phyloP scores from a whole-genome alignment of 1,284 basidiomycete genomes.

The Cryptococcus maquisensis region DNA sequence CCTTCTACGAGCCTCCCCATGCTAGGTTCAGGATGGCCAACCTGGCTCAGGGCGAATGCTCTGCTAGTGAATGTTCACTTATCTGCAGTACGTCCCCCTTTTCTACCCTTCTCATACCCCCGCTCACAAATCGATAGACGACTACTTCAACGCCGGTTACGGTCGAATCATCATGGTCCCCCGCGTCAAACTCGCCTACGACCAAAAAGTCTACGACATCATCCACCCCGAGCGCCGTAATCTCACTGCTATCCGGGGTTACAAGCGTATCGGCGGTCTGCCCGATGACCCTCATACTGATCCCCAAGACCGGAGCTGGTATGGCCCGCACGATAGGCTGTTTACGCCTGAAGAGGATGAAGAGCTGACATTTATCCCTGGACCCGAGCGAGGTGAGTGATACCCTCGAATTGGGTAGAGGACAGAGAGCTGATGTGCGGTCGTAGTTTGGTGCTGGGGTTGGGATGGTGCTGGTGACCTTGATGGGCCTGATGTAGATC shows the following conservation, averaged over 20 bases:
- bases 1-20: slow-evolving; percentile 81
- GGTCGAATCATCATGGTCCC: slow-evolving; percentile 95
- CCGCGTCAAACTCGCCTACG: slow-evolving; percentile 89
- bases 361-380: slow-evolving; percentile 67
- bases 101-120: neutral
- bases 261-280: slow-evolving; percentile 79
- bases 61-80: slow-evolving; percentile 85
- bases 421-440: neutral
- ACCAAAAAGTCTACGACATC: slow-evolving; percentile 87
- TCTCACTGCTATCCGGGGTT: slow-evolving; percentile 87
- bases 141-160: slow-evolving; percentile 88
- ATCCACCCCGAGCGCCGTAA: slow-evolving; percentile 84
- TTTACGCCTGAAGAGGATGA: slow-evolving; percentile 82
- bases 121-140: slow-evolving; percentile 28
- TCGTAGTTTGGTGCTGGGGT: slow-evolving; percentile 92
- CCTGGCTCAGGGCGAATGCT: slow-evolving; percentile 74
- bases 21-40: slow-evolving; percentile 90
- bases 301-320: slow-evolving; percentile 91
- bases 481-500: slow-evolving; percentile 86
- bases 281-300: slow-evolving; percentile 91
- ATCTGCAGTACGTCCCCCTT: slow-evolving; percentile 75
- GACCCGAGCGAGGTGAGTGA: slow-evolving; percentile 76
- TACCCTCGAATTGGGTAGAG: neutral
- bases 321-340: slow-evolving; percentile 83
- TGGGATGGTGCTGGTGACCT: slow-evolving; percentile 97